Evolutionary conservation across 2,329 filamentous ascomycete species (phyloP), one percentile per base, ranked within the genome.

Genomic region (Neobulgaria alba): DNA sequence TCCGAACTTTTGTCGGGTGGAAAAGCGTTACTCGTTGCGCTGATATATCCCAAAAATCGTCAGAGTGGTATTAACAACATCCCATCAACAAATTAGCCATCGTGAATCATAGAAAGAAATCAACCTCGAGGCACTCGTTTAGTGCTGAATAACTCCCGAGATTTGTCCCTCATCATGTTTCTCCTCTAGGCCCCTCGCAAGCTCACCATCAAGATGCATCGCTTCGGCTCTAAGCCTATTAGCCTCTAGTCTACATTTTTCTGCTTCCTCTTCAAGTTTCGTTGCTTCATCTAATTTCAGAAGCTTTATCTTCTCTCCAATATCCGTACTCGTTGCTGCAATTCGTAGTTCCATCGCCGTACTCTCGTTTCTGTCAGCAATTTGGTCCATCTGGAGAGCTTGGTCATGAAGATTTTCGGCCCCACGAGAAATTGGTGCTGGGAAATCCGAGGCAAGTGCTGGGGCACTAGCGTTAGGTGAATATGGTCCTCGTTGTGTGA

Each of bases 221-320:
- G 46, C 54, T 34, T 57, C 54, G 10, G 48, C 51, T 17, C 46
- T 43, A 39, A 58, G 39, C 19, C 47, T 51, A 19, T 50, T 46
- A 0, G 46, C 52, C 17, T 57, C 54, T 14, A 45, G 47, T 18
- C 42, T 49, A 36, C 36, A 54, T 4, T 41, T 48, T 20, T 46
- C 50, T 0, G 48, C 50, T 30, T 54, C 49, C 36, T 57, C 54
- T 26, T 54, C 46, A 17, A 56, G 19, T 9, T 29, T 37, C 8
- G 39, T 41, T 15, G 50, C 49, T 17, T 52, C 43, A 10, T 48
- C 46, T 12, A 40, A 26, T 26, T 38, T 42, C 39, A 45, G 46
- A 39, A 38, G 8, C 21, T 31, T 51, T 12, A 43, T 43, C 36
- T 46, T 50, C 35, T 52, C 45, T 10, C 37, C 31, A 3, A 50